phyloP scores from a whole-genome alignment of 805 yeast species.

The Zygotorulaspora sp. region DNA sequence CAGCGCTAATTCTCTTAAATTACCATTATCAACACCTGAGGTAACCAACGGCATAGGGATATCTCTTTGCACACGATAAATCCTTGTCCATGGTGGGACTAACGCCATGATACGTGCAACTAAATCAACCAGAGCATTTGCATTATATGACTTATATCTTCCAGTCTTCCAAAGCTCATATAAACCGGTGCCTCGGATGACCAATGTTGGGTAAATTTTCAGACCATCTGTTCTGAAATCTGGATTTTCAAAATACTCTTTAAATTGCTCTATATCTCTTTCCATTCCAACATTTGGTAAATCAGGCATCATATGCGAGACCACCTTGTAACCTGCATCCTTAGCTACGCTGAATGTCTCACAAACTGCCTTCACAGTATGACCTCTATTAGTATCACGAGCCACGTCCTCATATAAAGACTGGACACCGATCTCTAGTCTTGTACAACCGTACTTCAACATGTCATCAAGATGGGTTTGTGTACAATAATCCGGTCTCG shows the following conservation, averaged over 20 bases:
- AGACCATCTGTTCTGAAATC: conserved; percentile 95
- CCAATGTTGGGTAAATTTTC: conserved; percentile 92
- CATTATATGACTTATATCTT: conserved; percentile 87
- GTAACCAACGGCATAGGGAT: conserved; percentile 98
- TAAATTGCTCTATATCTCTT: conserved; percentile 91
- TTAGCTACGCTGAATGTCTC: conserved; percentile 95
- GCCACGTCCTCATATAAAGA: conserved; percentile 98
- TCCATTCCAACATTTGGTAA: conserved; percentile 98
- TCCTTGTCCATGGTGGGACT: conserved; percentile 99
- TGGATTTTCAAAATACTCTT: conserved; percentile 95
- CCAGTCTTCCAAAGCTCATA: conserved; percentile 98
- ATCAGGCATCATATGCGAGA: conserved; percentile 99
- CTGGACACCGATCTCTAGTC: conserved; percentile 96
- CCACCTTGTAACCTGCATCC: conserved; percentile 97
- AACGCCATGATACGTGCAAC: conserved; percentile 94
- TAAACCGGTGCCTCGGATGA: conserved; percentile 94
- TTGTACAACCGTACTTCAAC: conserved; percentile 94
- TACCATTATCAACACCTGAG: conserved; percentile 97
- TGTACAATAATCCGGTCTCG: conserved; percentile 97
- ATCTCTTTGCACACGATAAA: conserved; percentile 96
- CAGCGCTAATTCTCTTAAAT: conserved; percentile 87
- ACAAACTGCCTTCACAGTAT: conserved; percentile 92
- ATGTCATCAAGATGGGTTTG: conserved; percentile 92
- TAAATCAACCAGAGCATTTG: conserved; percentile 86
- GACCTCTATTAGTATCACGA: conserved; percentile 96